phyloP scores from a whole-genome alignment of 2,329 filamentous ascomycete genomes.

The Arthrinium phaeospermum region DNA sequence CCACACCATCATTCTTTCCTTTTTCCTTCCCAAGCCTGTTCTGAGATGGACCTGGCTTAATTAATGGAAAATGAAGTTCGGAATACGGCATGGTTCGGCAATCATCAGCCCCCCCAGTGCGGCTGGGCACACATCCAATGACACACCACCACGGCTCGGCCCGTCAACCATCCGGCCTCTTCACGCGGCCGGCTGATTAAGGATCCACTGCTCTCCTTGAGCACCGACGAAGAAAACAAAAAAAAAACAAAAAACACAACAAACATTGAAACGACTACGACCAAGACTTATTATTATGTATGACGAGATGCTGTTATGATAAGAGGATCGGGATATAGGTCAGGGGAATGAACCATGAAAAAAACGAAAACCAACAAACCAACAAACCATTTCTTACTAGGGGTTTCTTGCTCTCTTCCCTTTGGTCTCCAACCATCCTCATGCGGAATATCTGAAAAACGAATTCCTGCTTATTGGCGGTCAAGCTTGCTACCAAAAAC shows the following conservation, averaged over 20 bases:
- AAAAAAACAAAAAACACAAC: not conserved
- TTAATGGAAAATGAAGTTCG: not conserved
- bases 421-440: not conserved
- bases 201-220: not conserved
- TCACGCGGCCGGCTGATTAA: not conserved
- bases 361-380: constrained; percentile 16
- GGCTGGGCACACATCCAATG: not conserved
- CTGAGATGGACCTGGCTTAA: not conserved
- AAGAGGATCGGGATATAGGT: not conserved
- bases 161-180: not conserved
- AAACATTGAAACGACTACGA: not conserved
- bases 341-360: constrained; percentile 2
- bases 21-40: not conserved
- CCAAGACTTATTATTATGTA: not conserved
- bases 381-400: not conserved
- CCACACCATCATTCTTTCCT: not conserved
- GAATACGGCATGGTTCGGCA: not conserved
- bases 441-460: constrained; percentile 11
- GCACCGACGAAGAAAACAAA: not conserved
- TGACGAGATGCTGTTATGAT: constrained; percentile 1
- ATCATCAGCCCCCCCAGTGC: not conserved
- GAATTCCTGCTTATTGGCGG: not conserved
- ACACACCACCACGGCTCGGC: not conserved
- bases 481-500: not conserved
- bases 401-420: constrained; percentile 14